Percentiles rank a stretch among this genome's conserved stretches.
These are phyloP conservation scores for Lenzites betulinus DNA, from an alignment of 768 basidiomycete species.

Conservation along the genomic window DNA sequence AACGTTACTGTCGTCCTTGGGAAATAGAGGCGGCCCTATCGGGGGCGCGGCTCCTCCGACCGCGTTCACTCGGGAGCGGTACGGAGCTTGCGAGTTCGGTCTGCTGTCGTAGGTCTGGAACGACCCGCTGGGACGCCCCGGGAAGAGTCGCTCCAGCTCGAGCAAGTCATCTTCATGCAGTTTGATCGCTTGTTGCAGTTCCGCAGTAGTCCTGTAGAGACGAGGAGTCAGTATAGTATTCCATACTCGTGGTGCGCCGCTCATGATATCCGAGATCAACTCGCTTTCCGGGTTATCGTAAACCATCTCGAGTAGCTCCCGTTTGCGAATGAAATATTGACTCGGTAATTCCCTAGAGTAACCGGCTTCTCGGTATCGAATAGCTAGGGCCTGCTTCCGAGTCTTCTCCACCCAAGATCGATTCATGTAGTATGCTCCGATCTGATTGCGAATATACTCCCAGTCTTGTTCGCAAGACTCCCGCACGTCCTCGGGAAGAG, in stretches of 20 bases:
- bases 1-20: slow-evolving; percentile 14
- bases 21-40: slow-evolving; percentile 14
- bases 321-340: slow-evolving; percentile 39
- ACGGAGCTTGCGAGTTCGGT: not conserved
- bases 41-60: not conserved
- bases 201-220: not conserved
- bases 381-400: slow-evolving; percentile 29
- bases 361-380: slow-evolving; percentile 32
- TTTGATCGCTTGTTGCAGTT: slow-evolving; percentile 24
- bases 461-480: slow-evolving; percentile 30
- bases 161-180: slow-evolving; percentile 26
- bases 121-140: not conserved
- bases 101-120: not conserved
- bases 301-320: slow-evolving; percentile 25
- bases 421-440: slow-evolving; percentile 38
- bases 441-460: slow-evolving; percentile 30
- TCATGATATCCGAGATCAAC: slow-evolving; percentile 41
- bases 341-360: slow-evolving; percentile 34
- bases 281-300: slow-evolving; percentile 30
- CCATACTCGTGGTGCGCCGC: slow-evolving; percentile 36
- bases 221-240: slow-evolving; percentile 21
- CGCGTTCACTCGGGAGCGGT: not conserved
- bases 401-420: slow-evolving; percentile 34
- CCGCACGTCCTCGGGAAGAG: slow-evolving; percentile 16
- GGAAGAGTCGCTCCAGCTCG: not conserved